These are phyloP conservation scores for Rhodotorula paludigena DNA, from an alignment of 768 basidiomycete genomes.

Conservation along the genomic window DNA sequence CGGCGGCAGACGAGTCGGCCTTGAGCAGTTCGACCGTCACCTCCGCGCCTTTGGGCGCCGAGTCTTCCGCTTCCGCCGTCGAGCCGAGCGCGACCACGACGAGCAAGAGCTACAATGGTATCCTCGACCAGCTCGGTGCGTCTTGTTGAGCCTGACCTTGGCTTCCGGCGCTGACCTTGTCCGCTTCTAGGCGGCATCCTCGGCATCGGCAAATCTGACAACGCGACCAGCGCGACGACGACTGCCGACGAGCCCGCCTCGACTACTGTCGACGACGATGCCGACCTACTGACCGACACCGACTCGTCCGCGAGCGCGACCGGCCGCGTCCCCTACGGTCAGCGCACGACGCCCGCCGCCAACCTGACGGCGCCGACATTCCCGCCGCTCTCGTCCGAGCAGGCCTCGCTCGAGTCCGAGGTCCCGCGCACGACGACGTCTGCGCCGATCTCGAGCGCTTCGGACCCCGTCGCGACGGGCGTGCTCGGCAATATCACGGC, in stretches of 20 bases:
- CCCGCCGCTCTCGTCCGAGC: background rate
- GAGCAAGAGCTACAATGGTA: background rate
- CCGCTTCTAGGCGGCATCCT: background rate
- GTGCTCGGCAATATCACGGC: background rate
- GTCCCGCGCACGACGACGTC: background rate
- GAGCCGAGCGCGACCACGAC: background rate
- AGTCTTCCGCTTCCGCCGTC: background rate
- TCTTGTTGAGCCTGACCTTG: background rate
- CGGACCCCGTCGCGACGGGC: background rate
- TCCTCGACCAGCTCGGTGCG: conserved; percentile 3
- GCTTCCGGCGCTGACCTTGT: conserved; percentile 43
- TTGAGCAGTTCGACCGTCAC: background rate
- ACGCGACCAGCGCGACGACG: background rate
- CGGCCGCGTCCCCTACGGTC: too few relatives aligned
- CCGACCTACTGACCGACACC: too few relatives aligned
- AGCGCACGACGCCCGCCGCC: background rate
- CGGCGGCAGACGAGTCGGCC: background rate
- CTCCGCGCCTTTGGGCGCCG: background rate
- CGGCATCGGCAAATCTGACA: background rate
- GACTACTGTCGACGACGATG: too few relatives aligned
- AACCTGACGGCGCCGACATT: background rate
- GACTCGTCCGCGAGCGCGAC: too few relatives aligned
- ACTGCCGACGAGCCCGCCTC: too few relatives aligned
- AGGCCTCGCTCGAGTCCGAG: background rate
- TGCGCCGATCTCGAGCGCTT: background rate